These are phyloP conservation scores for Vaccinium darrowii DNA, from an alignment of 148 eudicot species.

Conservation along the genomic window DNA sequence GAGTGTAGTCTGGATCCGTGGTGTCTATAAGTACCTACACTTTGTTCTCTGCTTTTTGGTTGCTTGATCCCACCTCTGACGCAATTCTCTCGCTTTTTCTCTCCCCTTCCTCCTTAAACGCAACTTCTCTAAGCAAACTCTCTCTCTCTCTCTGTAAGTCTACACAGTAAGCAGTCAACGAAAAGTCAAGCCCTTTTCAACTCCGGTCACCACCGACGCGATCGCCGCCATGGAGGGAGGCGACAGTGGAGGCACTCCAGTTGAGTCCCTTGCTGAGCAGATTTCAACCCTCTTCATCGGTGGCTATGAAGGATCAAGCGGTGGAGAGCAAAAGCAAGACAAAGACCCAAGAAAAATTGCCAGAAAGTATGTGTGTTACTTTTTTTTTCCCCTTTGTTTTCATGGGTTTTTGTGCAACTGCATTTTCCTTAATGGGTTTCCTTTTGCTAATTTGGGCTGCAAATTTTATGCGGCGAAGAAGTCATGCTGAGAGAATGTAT, in stretches of 20 bases:
- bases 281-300: slow-evolving; percentile 6
- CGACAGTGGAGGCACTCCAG: neutral
- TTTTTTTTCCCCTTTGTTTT: neutral
- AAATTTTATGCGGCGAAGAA: neutral
- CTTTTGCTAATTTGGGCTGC: neutral
- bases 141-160: neutral
- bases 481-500: neutral
- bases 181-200: neutral
- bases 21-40: neutral
- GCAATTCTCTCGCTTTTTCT: neutral
- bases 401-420: neutral
- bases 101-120: neutral
- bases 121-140: neutral
- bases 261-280: neutral
- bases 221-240: slow-evolving; percentile 19
- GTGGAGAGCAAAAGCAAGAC: slow-evolving; percentile 9
- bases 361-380: slow-evolving; percentile 27
- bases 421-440: neutral
- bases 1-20: too few species aligned
- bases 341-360: slow-evolving; percentile 43
- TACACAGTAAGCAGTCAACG: neutral
- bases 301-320: slow-evolving; percentile 5
- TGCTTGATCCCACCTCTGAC: neutral
- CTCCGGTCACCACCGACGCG: slow-evolving; percentile 1
- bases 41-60: neutral